Percentiles rank a stretch among this genome's conserved stretches.
These are phyloP conservation scores for Sordaria brevicollis DNA, from an alignment of 495 filamentous ascomycete species.

Conservation along the genomic window DNA sequence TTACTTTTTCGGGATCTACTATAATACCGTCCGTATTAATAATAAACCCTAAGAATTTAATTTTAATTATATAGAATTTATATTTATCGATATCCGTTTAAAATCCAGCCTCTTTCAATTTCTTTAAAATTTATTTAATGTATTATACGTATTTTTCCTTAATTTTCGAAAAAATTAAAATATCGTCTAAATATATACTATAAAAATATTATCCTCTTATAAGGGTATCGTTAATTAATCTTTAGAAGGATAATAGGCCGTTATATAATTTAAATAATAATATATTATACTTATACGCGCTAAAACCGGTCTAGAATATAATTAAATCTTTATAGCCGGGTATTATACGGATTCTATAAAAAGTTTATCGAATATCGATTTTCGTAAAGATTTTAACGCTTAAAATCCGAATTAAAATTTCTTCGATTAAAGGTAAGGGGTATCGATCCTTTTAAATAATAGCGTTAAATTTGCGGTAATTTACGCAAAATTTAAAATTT, in stretches of 20 bases:
- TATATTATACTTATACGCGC: slow-evolving; percentile 22
- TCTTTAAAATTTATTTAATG: slow-evolving; percentile 3
- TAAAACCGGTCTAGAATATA: slow-evolving; percentile 20
- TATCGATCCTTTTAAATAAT: slow-evolving; percentile 35
- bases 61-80: slow-evolving; percentile 2
- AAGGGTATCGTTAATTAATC: slow-evolving; percentile 22
- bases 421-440: slow-evolving; percentile 33
- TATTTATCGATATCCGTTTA: slow-evolving; percentile 1
- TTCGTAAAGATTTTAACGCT: slow-evolving; percentile 17
- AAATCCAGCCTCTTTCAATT: slow-evolving; percentile 8
- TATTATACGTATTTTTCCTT: background rate
- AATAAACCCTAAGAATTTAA: slow-evolving; percentile 17
- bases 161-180: background rate
- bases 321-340: slow-evolving; percentile 21
- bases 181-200: background rate
- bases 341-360: slow-evolving; percentile 15
- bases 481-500: slow-evolving; percentile 30
- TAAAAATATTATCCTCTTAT: slow-evolving; percentile 12
- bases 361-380: too few species aligned
- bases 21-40: slow-evolving; percentile 4
- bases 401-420: slow-evolving; percentile 24
- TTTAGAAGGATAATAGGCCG: slow-evolving; percentile 16
- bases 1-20: background rate
- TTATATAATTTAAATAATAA: slow-evolving; percentile 25
- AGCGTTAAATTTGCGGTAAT: slow-evolving; percentile 34